phyloP scores from a whole-genome alignment of 2,329 filamentous ascomycete species.

The Apiospora aurea region DNA sequence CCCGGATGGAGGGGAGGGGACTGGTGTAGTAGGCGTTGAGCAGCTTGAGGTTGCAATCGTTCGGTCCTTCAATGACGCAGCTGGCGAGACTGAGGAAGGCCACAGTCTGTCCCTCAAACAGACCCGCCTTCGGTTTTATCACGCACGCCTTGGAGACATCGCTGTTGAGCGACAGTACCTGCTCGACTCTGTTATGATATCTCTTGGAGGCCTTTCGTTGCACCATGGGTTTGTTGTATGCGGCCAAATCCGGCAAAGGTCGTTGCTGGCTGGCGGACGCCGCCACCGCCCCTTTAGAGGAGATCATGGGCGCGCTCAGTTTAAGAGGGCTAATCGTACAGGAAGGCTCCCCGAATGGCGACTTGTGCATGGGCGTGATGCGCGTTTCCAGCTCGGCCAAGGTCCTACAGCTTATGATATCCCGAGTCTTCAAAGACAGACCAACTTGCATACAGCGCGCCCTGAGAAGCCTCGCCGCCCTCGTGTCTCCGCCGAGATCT shows the following conservation, averaged over 20 bases:
- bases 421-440: slow-evolving; percentile 45
- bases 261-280: slow-evolving; percentile 21
- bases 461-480: slow-evolving; percentile 43
- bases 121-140: slow-evolving; percentile 56
- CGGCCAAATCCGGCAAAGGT: slow-evolving; percentile 29
- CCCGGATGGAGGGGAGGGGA: slow-evolving; percentile 50
- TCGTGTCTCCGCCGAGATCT: slow-evolving; percentile 51
- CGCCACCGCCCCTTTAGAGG: neutral
- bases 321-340: slow-evolving; percentile 36
- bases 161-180: slow-evolving; percentile 44
- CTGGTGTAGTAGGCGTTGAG: slow-evolving; percentile 50
- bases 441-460: slow-evolving; percentile 46
- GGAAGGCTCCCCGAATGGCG: slow-evolving; percentile 26
- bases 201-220: slow-evolving; percentile 35
- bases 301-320: slow-evolving; percentile 29
- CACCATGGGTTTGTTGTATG: slow-evolving; percentile 33
- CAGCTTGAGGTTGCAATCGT: slow-evolving; percentile 45
- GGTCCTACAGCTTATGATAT: slow-evolving; percentile 52
- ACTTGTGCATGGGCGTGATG: slow-evolving; percentile 42
- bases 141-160: slow-evolving; percentile 50
- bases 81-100: slow-evolving; percentile 53
- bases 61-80: slow-evolving; percentile 38
- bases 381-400: slow-evolving; percentile 54
- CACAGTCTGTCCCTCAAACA: slow-evolving; percentile 57
- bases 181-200: slow-evolving; percentile 44